Conservation (phyloP, 768 basidiomycete species). For the Boletus sp. region DNA sequence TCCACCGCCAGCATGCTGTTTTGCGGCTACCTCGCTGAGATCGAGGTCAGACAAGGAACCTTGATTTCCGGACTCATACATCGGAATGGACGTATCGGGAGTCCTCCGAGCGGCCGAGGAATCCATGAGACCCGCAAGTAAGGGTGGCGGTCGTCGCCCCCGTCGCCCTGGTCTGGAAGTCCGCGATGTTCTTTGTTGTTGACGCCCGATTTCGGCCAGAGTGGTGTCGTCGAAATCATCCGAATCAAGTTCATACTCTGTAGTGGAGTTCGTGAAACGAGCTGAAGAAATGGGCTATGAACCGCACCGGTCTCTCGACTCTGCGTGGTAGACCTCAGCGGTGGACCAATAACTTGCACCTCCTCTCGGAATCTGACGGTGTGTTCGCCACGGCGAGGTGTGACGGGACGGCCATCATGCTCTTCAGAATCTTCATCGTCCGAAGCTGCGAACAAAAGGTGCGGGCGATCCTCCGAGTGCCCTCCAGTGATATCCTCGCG, state of each 20-base stretch:
- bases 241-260: slow-evolving; percentile 82
- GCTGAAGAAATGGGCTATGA: slow-evolving; percentile 11
- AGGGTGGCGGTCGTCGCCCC: slow-evolving; percentile 61
- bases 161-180: slow-evolving; percentile 34
- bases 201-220: slow-evolving; percentile 29
- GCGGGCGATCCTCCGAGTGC: slow-evolving; percentile 16
- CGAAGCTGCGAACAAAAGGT: slow-evolving; percentile 52
- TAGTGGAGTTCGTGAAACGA: slow-evolving; percentile 6
- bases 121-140: slow-evolving; percentile 78
- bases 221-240: slow-evolving; percentile 70
- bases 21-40: slow-evolving; percentile 69
- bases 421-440: slow-evolving; percentile 53
- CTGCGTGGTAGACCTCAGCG: slow-evolving; percentile 65
- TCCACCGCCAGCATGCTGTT: slow-evolving; percentile 65
- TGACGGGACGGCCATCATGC: slow-evolving; percentile 31
- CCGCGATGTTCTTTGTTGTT: slow-evolving; percentile 21
- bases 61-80: slow-evolving; percentile 36
- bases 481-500: slow-evolving; percentile 38
- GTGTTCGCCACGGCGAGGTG: slow-evolving; percentile 39
- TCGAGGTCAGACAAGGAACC: slow-evolving; percentile 35
- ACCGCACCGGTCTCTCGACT: slow-evolving; percentile 79
- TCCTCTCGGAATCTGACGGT: slow-evolving; percentile 65
- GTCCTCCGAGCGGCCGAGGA: slow-evolving; percentile 54
- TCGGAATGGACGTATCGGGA: slow-evolving; percentile 52
- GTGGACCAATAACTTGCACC: slow-evolving; percentile 63